A percentile compares a stretch with the other conserved stretches of the same genome.
Evolutionary conservation across 1,139 yeast species (phyloP).

Genomic region (Hansenula sp.): DNA sequence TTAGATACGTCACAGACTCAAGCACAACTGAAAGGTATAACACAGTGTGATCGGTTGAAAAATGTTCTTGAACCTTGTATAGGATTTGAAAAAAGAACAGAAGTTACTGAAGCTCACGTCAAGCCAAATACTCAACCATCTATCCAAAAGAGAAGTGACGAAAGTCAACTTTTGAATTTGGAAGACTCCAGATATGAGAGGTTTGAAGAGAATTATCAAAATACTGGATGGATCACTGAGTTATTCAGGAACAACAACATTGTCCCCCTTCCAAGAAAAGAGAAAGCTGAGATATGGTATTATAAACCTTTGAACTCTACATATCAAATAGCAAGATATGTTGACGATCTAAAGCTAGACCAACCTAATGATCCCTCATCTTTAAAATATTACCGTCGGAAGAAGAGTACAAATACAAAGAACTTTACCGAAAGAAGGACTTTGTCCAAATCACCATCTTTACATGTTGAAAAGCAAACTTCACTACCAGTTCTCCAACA

Average conservation of each 20-base stretch:
- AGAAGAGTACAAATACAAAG: too few relatives aligned
- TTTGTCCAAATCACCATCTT: neutral
- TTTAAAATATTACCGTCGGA: conserved; percentile 2
- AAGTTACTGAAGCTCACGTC: too few relatives aligned
- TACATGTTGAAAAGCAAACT: too few relatives aligned
- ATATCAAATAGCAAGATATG: conserved; percentile 26
- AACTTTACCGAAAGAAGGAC: too few relatives aligned
- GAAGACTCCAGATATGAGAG: conserved; percentile 6
- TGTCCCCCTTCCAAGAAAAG: neutral
- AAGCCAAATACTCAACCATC: too few relatives aligned
- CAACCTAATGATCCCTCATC: conserved; percentile 28
- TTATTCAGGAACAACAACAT: conserved; percentile 5
- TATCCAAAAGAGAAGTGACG: neutral
- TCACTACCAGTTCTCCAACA: too few relatives aligned
- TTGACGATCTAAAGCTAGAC: conserved; percentile 16
- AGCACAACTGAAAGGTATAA: too few relatives aligned
- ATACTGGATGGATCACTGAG: conserved; percentile 8
- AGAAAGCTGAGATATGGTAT: conserved; percentile 22
- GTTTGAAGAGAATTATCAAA: conserved; percentile 1
- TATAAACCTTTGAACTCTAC: conserved; percentile 25
- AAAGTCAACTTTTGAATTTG: conserved; percentile 4
- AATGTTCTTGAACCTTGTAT: too few relatives aligned
- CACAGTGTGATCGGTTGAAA: too few relatives aligned
- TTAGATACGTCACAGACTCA: too few relatives aligned
- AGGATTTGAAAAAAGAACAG: too few relatives aligned